These are phyloP conservation scores for Boletus reticuloceps DNA, from an alignment of 768 basidiomycete species.

Conservation along the genomic window DNA sequence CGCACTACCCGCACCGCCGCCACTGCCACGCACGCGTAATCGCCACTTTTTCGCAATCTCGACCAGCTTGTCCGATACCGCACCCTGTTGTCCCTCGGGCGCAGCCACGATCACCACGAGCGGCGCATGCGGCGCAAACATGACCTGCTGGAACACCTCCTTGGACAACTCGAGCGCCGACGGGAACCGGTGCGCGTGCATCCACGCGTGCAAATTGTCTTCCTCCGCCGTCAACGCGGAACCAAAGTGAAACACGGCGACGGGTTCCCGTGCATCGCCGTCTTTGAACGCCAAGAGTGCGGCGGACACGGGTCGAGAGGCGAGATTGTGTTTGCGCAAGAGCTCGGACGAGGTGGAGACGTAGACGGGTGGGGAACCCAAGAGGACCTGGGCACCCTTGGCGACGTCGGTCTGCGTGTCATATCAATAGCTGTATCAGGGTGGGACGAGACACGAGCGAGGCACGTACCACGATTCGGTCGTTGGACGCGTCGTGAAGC, in stretches of 20 bases:
- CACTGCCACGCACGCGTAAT: conserved; percentile 20
- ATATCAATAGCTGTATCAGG: background rate
- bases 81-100: conserved; percentile 32
- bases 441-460: background rate
- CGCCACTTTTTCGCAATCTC: conserved; percentile 65
- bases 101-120: conserved; percentile 75
- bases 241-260: conserved; percentile 37
- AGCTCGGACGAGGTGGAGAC: conserved; percentile 35
- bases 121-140: conserved; percentile 74
- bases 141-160: conserved; percentile 79
- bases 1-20: conserved; percentile 1
- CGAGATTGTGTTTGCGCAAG: conserved; percentile 28
- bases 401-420: conserved; percentile 49
- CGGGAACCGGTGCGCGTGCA: conserved; percentile 70
- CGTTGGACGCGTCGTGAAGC: conserved; percentile 40
- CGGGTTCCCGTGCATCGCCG: conserved; percentile 45
- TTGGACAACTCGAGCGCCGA: conserved; percentile 70
- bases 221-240: background rate
- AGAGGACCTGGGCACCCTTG: conserved; percentile 50
- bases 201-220: conserved; percentile 45
- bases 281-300: conserved; percentile 69
- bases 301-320: conserved; percentile 45
- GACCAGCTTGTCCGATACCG: conserved; percentile 45
- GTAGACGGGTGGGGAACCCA: conserved; percentile 50
- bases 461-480: conserved; percentile 31